Percentiles rank a stretch among this genome's conserved stretches.
Evolutionary conservation across 495 filamentous ascomycete genomes (phyloP).

Genomic region (Hypoxylon subgilvum): DNA sequence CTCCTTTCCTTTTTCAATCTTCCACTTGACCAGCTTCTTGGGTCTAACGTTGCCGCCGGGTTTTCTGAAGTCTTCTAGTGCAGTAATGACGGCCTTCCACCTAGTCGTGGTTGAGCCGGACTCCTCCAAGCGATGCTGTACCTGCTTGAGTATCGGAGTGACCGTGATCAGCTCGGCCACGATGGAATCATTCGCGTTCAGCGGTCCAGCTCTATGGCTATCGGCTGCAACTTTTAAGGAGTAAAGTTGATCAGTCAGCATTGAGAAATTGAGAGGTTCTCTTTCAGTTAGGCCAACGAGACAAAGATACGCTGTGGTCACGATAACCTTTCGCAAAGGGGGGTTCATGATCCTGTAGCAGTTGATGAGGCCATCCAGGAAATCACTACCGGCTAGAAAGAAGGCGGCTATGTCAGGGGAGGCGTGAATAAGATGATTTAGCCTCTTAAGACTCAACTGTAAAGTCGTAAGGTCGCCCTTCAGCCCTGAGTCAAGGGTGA

Average conservation of each 20-base stretch:
- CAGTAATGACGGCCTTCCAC: slow-evolving; percentile 62
- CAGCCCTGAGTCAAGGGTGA: slow-evolving; percentile 57
- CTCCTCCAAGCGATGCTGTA: slow-evolving; percentile 52
- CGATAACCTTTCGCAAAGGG: slow-evolving; percentile 64
- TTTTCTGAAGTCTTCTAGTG: slow-evolving; percentile 63
- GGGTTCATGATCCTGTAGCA: slow-evolving; percentile 68
- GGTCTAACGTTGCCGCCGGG: slow-evolving; percentile 57
- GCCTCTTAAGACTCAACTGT: slow-evolving; percentile 50
- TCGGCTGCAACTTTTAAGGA: slow-evolving; percentile 72
- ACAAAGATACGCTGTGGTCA: slow-evolving; percentile 73
- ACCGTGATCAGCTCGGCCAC: slow-evolving; percentile 67
- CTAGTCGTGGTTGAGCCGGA: slow-evolving; percentile 50
- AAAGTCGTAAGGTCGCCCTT: slow-evolving; percentile 56
- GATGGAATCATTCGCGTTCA: slow-evolving; percentile 60
- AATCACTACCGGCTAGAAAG: slow-evolving; percentile 83
- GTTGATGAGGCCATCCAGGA: slow-evolving; percentile 73
- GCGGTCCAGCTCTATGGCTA: slow-evolving; percentile 55
- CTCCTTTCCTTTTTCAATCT: slow-evolving; percentile 74
- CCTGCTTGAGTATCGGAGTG: slow-evolving; percentile 61
- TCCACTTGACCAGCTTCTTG: slow-evolving; percentile 54
- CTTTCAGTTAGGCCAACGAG: slow-evolving; percentile 70
- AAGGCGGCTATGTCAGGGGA: slow-evolving; percentile 62
- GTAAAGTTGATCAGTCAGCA: slow-evolving; percentile 82
- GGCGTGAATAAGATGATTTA: slow-evolving; percentile 59
- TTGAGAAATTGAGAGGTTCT: slow-evolving; percentile 68